Evolutionary conservation across 371 early-diverging fungal genomes (phyloP).

Genomic region (Rhizopus arrhizus): DNA sequence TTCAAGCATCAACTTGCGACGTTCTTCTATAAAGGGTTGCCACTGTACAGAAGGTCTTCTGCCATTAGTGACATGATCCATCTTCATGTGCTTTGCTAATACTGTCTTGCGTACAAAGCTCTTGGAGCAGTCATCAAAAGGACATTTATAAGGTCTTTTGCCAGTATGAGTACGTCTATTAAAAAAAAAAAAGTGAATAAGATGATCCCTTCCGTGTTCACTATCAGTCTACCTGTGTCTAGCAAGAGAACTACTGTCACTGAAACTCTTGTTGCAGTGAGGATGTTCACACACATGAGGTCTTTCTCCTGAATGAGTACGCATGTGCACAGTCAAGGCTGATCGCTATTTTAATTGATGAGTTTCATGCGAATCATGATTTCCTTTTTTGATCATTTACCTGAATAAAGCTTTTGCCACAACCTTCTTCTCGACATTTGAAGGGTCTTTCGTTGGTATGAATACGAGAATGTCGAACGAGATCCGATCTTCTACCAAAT

Average conservation of each 20-base stretch:
- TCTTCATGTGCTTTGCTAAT: conserved; percentile 67
- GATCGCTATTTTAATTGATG: conserved; percentile 53
- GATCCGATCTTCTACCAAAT: conserved; percentile 74
- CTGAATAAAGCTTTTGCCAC: conserved; percentile 81
- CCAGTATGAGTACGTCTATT: conserved; percentile 70
- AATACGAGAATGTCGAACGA: conserved; percentile 78
- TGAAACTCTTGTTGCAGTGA: conserved; percentile 63
- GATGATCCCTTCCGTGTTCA: not conserved
- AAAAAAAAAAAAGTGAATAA: conserved; percentile 1
- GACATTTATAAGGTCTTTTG: conserved; percentile 70
- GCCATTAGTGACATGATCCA: conserved; percentile 40
- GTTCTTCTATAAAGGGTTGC: conserved; percentile 54
- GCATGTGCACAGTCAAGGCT: conserved; percentile 75
- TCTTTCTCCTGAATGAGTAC: conserved; percentile 80
- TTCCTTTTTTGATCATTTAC: conserved; percentile 22
- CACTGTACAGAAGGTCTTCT: conserved; percentile 51
- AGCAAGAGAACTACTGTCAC: conserved; percentile 63
- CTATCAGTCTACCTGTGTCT: conserved; percentile 38
- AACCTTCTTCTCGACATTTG: conserved; percentile 63
- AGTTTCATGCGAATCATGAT: conserved; percentile 7
- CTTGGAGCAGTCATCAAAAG: conserved; percentile 61
- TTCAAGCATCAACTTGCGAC: conserved; percentile 38
- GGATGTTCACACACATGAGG: conserved; percentile 73
- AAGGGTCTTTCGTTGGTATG: conserved; percentile 81
- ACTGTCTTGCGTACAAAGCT: conserved; percentile 74